Conservation (phyloP, 208 protist genomes). For the Crithidia bombi region DNA sequence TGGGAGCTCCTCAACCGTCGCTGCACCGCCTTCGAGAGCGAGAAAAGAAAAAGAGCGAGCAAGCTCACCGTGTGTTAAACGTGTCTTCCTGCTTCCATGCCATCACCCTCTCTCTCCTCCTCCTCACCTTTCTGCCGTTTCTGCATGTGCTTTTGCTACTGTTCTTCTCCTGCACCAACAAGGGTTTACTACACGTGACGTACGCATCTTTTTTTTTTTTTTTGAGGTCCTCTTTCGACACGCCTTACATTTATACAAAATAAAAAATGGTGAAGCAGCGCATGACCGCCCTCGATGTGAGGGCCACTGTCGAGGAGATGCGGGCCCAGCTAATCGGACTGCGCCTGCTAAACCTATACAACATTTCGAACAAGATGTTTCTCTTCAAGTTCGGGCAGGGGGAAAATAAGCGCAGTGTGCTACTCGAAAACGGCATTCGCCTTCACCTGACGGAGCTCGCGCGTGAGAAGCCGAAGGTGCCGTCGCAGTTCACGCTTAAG, state of each 20-base stretch:
- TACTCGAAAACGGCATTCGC: constrained; percentile 94
- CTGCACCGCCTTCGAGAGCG: too few species aligned
- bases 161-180: too few species aligned
- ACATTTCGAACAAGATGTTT: constrained; percentile 92
- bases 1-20: too few species aligned
- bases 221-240: background rate
- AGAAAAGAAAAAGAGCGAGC: too few species aligned
- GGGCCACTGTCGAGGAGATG: constrained; percentile 90
- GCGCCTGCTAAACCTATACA: constrained; percentile 95
- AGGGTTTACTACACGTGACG: too few species aligned
- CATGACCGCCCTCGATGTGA: constrained; percentile 94
- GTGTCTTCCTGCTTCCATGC: too few species aligned
- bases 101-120: background rate
- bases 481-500: constrained; percentile 93
- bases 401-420: constrained; percentile 87
- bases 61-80: too few species aligned
- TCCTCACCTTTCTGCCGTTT: background rate
- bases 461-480: constrained; percentile 92
- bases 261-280: constrained; percentile 87
- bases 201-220: background rate
- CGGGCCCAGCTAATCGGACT: constrained; percentile 79
- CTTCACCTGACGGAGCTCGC: constrained; percentile 93
- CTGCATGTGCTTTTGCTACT: background rate
- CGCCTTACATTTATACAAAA: constrained; percentile 13
- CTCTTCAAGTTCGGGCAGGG: constrained; percentile 94